phyloP scores from a whole-genome alignment of 148 eudicot species.

The Rheum nobile region DNA sequence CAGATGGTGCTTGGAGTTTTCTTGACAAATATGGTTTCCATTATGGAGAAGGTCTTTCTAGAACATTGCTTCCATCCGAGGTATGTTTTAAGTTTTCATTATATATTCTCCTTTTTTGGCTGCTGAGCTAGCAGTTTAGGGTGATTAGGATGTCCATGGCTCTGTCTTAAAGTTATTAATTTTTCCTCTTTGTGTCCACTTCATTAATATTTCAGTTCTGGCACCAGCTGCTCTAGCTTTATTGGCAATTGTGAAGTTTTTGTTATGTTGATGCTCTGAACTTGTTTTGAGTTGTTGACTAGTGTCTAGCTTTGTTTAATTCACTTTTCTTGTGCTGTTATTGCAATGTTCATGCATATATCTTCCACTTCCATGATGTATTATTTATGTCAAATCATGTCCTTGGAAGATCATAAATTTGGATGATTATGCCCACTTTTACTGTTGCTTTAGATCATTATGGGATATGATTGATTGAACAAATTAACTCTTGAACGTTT shows the following conservation, averaged over 20 bases:
- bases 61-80: constrained; percentile 86
- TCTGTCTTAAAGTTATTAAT: neutral
- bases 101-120: neutral
- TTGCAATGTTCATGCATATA: neutral
- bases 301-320: neutral
- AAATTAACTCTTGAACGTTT: neutral
- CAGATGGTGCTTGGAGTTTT: constrained; percentile 55
- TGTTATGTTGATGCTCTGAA: neutral
- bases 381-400: neutral
- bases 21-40: constrained; percentile 67
- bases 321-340: neutral
- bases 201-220: neutral
- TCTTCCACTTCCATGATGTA: neutral
- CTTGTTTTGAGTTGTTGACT: neutral
- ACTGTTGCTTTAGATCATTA: neutral
- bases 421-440: neutral
- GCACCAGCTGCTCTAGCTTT: neutral
- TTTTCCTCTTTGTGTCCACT: too few species aligned
- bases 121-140: neutral
- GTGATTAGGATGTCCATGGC: neutral
- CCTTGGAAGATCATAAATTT: neutral
- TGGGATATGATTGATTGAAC: neutral
- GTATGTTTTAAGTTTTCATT: constrained; percentile 23
- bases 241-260: neutral
- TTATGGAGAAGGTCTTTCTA: constrained; percentile 43